phyloP scores from a whole-genome alignment of 2,329 filamentous ascomycete genomes.

The Aspergillus nomiae region DNA sequence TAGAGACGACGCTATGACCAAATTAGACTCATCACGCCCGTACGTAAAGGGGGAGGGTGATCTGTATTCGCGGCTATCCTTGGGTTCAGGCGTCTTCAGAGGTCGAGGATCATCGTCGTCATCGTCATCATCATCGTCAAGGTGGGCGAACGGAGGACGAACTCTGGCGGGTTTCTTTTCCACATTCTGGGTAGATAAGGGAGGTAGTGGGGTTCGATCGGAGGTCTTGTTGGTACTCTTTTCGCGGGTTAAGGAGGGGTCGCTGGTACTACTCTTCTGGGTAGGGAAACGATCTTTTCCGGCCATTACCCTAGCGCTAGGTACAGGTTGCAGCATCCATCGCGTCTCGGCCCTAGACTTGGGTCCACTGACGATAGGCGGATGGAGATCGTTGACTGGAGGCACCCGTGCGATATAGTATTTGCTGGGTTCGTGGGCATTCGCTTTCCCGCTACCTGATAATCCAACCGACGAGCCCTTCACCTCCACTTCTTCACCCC shows the following conservation, averaged over 20 bases:
- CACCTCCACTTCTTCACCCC: slow-evolving; percentile 64
- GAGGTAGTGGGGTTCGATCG: slow-evolving; percentile 15
- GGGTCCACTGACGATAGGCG: slow-evolving; percentile 77
- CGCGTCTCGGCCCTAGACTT: slow-evolving; percentile 69
- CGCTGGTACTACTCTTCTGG: slow-evolving; percentile 21
- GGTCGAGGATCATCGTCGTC: not conserved
- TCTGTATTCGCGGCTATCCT: slow-evolving; percentile 9
- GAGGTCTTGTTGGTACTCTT: slow-evolving; percentile 6
- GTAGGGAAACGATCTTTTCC: slow-evolving; percentile 63
- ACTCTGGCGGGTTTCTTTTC: slow-evolving; percentile 11
- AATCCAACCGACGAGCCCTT: slow-evolving; percentile 59
- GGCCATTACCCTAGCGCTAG: slow-evolving; percentile 87
- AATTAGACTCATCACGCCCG: slow-evolving; percentile 23
- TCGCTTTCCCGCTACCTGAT: slow-evolving; percentile 40
- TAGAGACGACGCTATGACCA: slow-evolving; percentile 23
- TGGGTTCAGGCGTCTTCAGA: slow-evolving; percentile 2
- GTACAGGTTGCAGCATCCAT: slow-evolving; percentile 94
- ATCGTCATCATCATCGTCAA: slow-evolving; percentile 2
- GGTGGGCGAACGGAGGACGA: slow-evolving; percentile 6
- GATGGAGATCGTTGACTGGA: slow-evolving; percentile 83
- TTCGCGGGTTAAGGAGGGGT: slow-evolving; percentile 16
- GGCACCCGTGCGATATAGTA: slow-evolving; percentile 67
- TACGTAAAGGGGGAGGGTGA: slow-evolving; percentile 21
- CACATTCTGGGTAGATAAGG: slow-evolving; percentile 12
- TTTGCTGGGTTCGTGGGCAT: slow-evolving; percentile 47